These are phyloP conservation scores for Fusarium torulosum DNA, from an alignment of 2,329 filamentous ascomycete genomes.

Conservation along the genomic window DNA sequence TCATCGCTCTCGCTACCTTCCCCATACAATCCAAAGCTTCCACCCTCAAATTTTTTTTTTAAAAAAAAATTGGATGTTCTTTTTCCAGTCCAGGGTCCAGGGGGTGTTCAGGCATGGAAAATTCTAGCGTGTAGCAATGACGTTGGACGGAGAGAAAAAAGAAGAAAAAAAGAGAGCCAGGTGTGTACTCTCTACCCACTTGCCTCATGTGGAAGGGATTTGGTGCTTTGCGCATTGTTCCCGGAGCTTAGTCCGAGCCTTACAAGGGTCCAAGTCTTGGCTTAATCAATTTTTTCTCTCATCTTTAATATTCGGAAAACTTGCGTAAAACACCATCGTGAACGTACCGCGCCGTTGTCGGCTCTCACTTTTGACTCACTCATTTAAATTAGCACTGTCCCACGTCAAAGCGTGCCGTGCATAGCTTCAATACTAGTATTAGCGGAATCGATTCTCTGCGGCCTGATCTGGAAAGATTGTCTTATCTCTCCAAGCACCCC, in stretches of 20 bases:
- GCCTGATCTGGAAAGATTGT: slow-evolving; percentile 18
- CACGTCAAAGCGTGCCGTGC: background rate
- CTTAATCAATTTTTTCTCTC: background rate
- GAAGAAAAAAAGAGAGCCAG: slow-evolving; percentile 1
- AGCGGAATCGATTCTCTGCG: background rate
- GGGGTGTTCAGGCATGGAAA: background rate
- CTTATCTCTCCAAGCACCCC: slow-evolving; percentile 36
- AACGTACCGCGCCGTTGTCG: slow-evolving; percentile 23
- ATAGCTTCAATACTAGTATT: slow-evolving; percentile 3
- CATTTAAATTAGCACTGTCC: slow-evolving; percentile 10
- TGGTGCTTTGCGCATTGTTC: slow-evolving; percentile 17
- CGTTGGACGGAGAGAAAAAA: slow-evolving; percentile 3
- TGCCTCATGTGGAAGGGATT: slow-evolving; percentile 24
- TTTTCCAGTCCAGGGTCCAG: background rate
- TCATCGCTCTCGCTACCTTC: background rate
- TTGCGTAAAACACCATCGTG: slow-evolving; percentile 29
- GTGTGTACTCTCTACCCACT: slow-evolving; percentile 19
- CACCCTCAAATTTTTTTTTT: background rate
- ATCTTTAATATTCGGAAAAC: background rate
- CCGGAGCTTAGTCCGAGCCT: slow-evolving; percentile 7
- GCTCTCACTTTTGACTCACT: slow-evolving; percentile 21
- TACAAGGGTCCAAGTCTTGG: background rate
- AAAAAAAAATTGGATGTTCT: background rate
- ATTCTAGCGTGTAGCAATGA: slow-evolving; percentile 4
- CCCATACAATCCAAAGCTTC: background rate